A percentile compares a stretch with the other conserved stretches of the same genome.
phyloP scores from a whole-genome alignment of 306 rosid species.

The Crotalaria pallida region DNA sequence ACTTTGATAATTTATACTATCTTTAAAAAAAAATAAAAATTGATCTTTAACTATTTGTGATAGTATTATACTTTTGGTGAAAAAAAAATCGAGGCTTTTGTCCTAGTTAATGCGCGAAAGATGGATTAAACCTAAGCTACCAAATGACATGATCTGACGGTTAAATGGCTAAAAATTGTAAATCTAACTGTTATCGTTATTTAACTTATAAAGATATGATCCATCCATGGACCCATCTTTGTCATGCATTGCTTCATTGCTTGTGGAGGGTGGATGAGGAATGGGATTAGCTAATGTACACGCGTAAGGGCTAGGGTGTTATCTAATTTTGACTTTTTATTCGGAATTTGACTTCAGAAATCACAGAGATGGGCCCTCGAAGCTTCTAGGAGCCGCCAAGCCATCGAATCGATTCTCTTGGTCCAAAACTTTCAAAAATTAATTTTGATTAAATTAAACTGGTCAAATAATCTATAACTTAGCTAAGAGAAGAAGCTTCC shows the following conservation, averaged over 20 bases:
- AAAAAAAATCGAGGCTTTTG: too few relatives aligned
- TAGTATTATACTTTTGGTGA: too few relatives aligned
- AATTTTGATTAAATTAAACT: background rate
- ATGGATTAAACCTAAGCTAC: too few relatives aligned
- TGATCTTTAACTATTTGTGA: too few relatives aligned
- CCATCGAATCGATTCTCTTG: background rate
- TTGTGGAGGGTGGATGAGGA: background rate
- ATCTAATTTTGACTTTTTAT: background rate
- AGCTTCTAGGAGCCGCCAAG: constrained; percentile 16
- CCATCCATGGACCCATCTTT: background rate
- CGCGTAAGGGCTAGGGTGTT: background rate
- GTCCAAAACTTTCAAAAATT: background rate
- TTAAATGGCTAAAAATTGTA: too few relatives aligned
- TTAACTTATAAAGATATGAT: too few relatives aligned
- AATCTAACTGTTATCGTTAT: too few relatives aligned
- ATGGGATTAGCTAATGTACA: background rate
- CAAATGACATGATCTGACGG: too few relatives aligned
- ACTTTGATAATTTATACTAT: too few relatives aligned
- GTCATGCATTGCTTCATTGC: too few relatives aligned
- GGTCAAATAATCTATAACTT: constrained; percentile 6
- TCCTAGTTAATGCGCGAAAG: too few relatives aligned
- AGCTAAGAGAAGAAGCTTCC: constrained; percentile 7
- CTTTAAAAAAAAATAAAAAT: too few relatives aligned
- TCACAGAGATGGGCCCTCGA: background rate
- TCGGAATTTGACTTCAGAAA: background rate